Base-by-base conservation (phyloP, 768 basidiomycete species). In the Pisolithus albus region DNA sequence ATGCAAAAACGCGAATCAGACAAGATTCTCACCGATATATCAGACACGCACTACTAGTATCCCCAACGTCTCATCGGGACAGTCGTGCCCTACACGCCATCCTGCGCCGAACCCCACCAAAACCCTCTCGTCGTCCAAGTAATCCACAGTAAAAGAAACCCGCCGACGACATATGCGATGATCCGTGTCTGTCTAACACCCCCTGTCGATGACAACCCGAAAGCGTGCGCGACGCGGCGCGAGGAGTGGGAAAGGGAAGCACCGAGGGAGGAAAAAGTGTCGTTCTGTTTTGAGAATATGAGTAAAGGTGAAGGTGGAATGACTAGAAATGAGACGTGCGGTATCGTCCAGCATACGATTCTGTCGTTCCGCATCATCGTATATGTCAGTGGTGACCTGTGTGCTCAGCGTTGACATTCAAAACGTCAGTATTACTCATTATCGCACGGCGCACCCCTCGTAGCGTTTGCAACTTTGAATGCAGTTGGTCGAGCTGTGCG, bases 311-410 rank as follows among this genome's bases (percentile, higher is more conserved):
- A 45, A 37, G 7, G 47, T 15, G 18, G 13, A 50, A n/a, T 7
- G 28, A 51, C 7, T 13, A 7, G 37, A n/a, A 24, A 38, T 11
- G 18, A 34, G 23, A 65, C 84, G 55, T 53, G 89, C 89, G 3
- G 88, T 82, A 37, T 85, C 80, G 59, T 92, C 88, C 23, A 93
- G 72, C 49, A 85, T 79, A 3, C 78, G 62, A 60, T 92, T 92
- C 70, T 92, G 91, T 9, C 83, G 72, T 68, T 93, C 90, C 1
- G 84, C 84, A 60, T 92, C 91, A 54, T 82, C 79, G 63, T 93
- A 76, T 37, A 93, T 91, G 70, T 93, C 90, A 2, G 81, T 86
- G 11, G 90, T 92, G n/a, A 93, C 77, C 89, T 92, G 47, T 18
- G 37, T 30, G 26, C 28, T 55, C 42, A 52, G 36, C 36, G 34